These are phyloP conservation scores for Geranium rotundifolium DNA, from an alignment of 345 rosid species.

Conservation along the genomic window DNA sequence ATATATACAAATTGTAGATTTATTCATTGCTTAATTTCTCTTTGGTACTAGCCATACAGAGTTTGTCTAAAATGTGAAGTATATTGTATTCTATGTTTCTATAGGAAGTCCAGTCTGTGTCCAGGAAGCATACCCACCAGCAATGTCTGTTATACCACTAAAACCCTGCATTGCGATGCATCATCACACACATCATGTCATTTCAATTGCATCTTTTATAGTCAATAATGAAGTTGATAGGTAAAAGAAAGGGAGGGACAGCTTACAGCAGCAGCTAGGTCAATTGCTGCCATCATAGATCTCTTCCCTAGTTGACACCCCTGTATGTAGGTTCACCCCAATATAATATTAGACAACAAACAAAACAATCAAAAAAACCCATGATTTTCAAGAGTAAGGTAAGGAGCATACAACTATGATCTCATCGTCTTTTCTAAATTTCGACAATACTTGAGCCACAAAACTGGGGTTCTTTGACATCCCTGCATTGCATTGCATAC, in stretches of 20 bases:
- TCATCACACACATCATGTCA: too few species aligned
- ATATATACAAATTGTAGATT: too few species aligned
- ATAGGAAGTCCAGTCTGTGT: constrained; percentile 58
- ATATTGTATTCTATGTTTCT: constrained; percentile 15
- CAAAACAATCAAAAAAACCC: neutral
- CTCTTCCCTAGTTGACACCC: constrained; percentile 70
- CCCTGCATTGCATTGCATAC: constrained; percentile 26
- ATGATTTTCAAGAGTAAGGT: neutral
- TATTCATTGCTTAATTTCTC: neutral
- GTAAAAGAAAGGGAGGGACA: neutral
- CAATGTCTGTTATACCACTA: constrained; percentile 46
- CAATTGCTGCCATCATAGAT: constrained; percentile 74
- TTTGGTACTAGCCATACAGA: neutral
- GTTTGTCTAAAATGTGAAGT: too few species aligned
- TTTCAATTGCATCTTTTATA: too few species aligned
- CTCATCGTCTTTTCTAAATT: constrained; percentile 62
- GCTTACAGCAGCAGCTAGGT: constrained; percentile 65
- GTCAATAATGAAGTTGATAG: too few species aligned
- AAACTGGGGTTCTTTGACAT: constrained; percentile 59
- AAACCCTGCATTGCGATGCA: constrained; percentile 45
- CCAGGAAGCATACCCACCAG: constrained; percentile 78
- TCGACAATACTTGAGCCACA: constrained; percentile 42
- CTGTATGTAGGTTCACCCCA: constrained; percentile 18
- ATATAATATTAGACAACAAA: neutral
- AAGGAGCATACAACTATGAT: constrained; percentile 56